Conservation (phyloP, 2,329 filamentous ascomycete species). For the Epichloe festucae region DNA sequence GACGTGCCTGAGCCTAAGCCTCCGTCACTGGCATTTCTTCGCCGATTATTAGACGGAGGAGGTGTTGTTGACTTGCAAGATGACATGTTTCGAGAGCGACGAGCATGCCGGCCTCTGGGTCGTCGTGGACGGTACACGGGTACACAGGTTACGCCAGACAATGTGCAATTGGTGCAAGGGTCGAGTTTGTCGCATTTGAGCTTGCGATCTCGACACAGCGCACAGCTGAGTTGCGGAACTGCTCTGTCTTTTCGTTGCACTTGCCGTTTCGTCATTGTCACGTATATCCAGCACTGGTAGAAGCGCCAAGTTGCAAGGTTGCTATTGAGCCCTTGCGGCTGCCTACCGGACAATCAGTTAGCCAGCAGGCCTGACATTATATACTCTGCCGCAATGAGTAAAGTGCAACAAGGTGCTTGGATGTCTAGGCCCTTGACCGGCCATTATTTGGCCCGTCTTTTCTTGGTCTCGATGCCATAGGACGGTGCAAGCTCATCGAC, state of each 20-base stretch:
- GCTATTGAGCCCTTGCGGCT: not conserved
- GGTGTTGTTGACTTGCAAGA: not conserved
- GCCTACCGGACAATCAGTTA: not conserved
- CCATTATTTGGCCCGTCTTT: not conserved
- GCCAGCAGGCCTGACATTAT: not conserved
- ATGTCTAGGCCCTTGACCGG: not conserved
- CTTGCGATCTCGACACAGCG: conserved; percentile 10
- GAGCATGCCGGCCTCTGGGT: conserved; percentile 10
- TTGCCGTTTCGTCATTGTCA: conserved; percentile 3
- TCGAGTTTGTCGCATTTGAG: conserved; percentile 12
- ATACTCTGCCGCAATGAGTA: not conserved
- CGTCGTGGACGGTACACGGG: conserved; percentile 9
- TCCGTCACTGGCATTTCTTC: not conserved
- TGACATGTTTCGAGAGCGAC: conserved; percentile 3
- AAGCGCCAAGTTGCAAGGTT: not conserved
- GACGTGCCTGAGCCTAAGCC: not conserved
- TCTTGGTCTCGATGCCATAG: not conserved
- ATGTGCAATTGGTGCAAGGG: conserved; percentile 11
- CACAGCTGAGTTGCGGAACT: conserved; percentile 8
- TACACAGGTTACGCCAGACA: conserved; percentile 6
- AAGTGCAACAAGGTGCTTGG: not conserved
- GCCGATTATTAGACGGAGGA: not conserved
- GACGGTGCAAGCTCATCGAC: not conserved
- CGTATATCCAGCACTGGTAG: not conserved
- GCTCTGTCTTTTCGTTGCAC: conserved; percentile 1